Conservation (phyloP, 768 basidiomycete species). For the Sarcomyxa edulis region DNA sequence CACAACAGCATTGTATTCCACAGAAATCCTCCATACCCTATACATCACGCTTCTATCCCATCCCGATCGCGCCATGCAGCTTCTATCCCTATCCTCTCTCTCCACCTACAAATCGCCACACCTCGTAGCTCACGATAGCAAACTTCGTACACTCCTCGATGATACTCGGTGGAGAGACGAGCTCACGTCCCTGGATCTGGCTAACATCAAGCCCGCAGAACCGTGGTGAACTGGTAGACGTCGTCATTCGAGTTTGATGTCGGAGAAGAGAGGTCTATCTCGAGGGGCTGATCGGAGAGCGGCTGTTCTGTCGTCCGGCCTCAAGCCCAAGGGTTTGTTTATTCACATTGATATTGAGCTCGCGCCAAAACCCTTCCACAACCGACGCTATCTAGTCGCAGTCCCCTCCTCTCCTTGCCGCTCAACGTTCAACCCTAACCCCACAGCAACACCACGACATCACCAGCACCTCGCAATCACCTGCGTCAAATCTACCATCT, state of each 20-base stretch:
- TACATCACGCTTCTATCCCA: slow-evolving; percentile 79
- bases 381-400: too few species aligned
- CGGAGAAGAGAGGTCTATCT: slow-evolving; percentile 68
- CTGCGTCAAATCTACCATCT: too few species aligned
- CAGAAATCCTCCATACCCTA: slow-evolving; percentile 55
- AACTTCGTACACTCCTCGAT: slow-evolving; percentile 68
- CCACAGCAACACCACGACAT: too few species aligned
- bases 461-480: too few species aligned
- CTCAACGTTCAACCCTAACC: too few species aligned
- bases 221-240: slow-evolving; percentile 61
- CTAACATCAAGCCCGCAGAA: slow-evolving; percentile 46
- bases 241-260: slow-evolving; percentile 75
- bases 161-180: slow-evolving; percentile 89
- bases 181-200: slow-evolving; percentile 65
- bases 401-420: too few species aligned
- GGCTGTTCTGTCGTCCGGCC: too few species aligned
- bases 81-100: slow-evolving; percentile 69
- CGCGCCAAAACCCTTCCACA: too few species aligned
- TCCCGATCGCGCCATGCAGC: slow-evolving; percentile 77
- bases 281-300: slow-evolving; percentile 65
- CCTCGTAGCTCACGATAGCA: slow-evolving; percentile 53
- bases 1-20: slow-evolving; percentile 77
- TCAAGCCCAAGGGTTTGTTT: too few species aligned
- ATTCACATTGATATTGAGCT: too few species aligned
- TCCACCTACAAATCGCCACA: slow-evolving; percentile 73